Base-by-base conservation (phyloP, 306 rosid species). In the Lotus japonicus region DNA sequence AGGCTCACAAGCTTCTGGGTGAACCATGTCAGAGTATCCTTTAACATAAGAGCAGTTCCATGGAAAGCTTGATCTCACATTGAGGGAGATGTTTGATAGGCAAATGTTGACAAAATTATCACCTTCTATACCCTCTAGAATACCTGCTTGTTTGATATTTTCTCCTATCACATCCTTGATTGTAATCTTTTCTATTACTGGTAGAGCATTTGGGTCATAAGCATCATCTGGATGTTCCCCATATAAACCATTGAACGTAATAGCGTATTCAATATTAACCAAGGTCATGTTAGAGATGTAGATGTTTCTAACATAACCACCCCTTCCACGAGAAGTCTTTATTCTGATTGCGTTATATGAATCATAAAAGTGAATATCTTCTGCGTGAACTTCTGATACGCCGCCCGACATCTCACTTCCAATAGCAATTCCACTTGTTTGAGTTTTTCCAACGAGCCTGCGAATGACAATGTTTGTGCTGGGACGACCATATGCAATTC, bases 391-490 rank as follows among this genome's bases (percentile, higher is more conserved):
- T 35, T 87, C 74, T 18, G 92, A 87, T 44, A 89, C 84, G 28
- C 94, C 96, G 14, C 96, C 96, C 2, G 91, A 89, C 96, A 89
- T 89, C 81, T 89, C 96, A 13, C 96, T 89, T 69, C 96, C 96
- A 8, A 89, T 87, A 6, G 96, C 79, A 11, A 89, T 87, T 35
- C 92, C 92, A 17, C 91, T 84, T 33, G 69, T 63, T 66, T 16
- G 70, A 52, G 89, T 77, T 79, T 33, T 72, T 11, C 96, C 89
- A 1, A 66, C 31, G 7, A 89, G 80, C 77, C 96, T 72, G 58
- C 52, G 77, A 63, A 89, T 83, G 64, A 68, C 55, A 9, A 89
- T 85, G 70, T 85, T 82, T 62, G 76, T 81, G 78, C 91, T 81
- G 2, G 96, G 96, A 19, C 84, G 89, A 41, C 84, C 89, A 11